Conservation (phyloP, 2,329 filamentous ascomycete genomes). For the Penicillium psychrosexuale region DNA sequence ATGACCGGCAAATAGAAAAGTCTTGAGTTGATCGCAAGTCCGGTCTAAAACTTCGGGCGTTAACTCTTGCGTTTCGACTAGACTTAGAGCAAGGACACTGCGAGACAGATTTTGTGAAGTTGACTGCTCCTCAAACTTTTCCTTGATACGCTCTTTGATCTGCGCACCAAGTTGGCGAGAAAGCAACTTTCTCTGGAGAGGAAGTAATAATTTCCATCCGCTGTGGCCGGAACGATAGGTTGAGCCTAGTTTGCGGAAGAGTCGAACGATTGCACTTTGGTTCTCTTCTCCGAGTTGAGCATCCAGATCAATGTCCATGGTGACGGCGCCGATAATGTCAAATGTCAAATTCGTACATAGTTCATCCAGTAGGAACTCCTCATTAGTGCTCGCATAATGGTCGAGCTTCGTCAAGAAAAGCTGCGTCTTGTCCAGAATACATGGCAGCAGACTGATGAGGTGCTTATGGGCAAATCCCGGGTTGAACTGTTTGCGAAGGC, state of each 20-base stretch:
- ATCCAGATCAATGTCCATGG: conserved; percentile 22
- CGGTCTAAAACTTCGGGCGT: conserved; percentile 5
- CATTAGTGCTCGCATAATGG: not conserved
- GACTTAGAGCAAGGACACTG: not conserved
- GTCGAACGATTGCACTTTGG: conserved; percentile 21
- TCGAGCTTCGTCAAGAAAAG: conserved; percentile 24
- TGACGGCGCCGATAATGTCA: conserved; percentile 31
- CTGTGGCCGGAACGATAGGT: conserved; percentile 2
- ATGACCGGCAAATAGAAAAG: conserved; percentile 30
- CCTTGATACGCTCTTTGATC: not conserved
- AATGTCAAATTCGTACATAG: conserved; percentile 29
- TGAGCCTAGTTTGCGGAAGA: conserved; percentile 21
- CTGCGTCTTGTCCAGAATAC: conserved; percentile 27
- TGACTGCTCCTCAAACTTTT: not conserved
- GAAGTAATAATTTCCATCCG: not conserved
- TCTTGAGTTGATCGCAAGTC: conserved; percentile 28
- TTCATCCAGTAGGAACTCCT: conserved; percentile 27
- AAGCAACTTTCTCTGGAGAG: not conserved
- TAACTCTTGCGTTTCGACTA: not conserved
- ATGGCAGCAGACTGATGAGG: conserved; percentile 26
- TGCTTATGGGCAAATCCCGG: conserved; percentile 31
- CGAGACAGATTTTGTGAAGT: not conserved
- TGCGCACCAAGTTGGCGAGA: not conserved
- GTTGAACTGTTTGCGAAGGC: conserved; percentile 31
- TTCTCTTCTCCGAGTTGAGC: conserved; percentile 15